Evolutionary conservation across 202 grass and related monocot species (phyloP), one percentile per base, ranked within the genome.

Genomic region (Zoysia matrella): DNA sequence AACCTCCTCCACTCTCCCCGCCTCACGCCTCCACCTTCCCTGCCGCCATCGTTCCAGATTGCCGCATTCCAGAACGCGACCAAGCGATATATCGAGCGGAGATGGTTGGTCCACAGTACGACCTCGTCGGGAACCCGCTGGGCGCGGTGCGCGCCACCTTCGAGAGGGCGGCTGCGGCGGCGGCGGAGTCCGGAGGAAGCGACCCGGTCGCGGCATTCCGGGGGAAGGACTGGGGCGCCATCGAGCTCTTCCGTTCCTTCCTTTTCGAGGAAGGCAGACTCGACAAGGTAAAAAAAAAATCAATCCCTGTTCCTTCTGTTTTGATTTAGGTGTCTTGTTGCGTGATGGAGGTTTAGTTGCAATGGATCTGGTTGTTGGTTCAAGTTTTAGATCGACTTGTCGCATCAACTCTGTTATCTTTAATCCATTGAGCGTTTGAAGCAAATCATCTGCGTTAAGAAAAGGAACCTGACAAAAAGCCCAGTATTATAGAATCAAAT

Each of bases 21-120:
- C 22, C 10, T 41, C 62, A 10, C 68, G 39, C 60, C 75, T 69
- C 48, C 46, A 15, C 11, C 15, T 72, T 65, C 50, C 60, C 3
- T 7, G 39, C 13, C 67, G 15, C 72, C 77, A 65, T 82, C 82
- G 68, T 70, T 73, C 67, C 54, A 50, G 56, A 5, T 2, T 76
- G 30, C 78, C 39, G 7, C 58, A 39, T 2, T 0, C 18, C 13
- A 22, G 36, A 82, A 39, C 57, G 65, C 67, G 62, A 52, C 45
- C 60, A 18, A 18, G 56, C 43, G 51, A 60, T 69, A 69, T 63
- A 49, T 48, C 11, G 16, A 15, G 44, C 9, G 16, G 60, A 39
- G 64, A 98, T 98, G 92, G 96, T 88, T 11, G 95, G 95, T 4
- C 85, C 84, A n/a, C 83, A 90, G 74, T 98, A 93, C 77, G 96